Base-by-base conservation (phyloP, 2,329 filamentous ascomycete species). In the Rhinocladiella similis region DNA sequence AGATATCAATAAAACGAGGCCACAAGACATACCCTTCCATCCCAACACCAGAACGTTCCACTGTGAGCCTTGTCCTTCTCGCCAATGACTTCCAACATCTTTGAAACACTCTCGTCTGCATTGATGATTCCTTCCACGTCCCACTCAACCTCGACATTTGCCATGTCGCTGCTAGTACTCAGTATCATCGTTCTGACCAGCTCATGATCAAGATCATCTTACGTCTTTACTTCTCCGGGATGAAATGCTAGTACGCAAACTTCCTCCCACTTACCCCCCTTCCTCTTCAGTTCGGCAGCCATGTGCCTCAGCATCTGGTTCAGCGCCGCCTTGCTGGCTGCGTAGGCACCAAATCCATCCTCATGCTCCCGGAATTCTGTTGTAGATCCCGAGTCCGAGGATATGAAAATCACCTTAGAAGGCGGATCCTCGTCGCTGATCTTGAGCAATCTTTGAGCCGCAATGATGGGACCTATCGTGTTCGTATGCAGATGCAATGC, bases 281-380 rank as follows among this genome's bases (percentile, higher is more conserved):
- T 78, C 38, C 80, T 69, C 64, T 78, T 76, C 48, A 83, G 62
- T 60, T 84, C 81, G 1, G 78, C 79, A 4, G 80, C 80, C 73
- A 84, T 77, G 62, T 84, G 81, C 53, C 80, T 65, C 2, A 83
- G 68, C 53, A 77, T 77, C 69, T 83, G 80, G 60, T 84, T 84
- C 52, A 85, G 63, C 0, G 82, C 82, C 1, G 80, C 77, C 66
- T 84, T 84, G 3, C 77, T 81, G 0, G 81, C 80, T 4, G 76
- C 76, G 64, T 84, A 84, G 10, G 81, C 82, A 1, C 78, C 81
- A 57, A 84, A 84, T 60, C 80, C 81, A 63, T 84, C 81, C 66
- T 84, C 80, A 64, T 78, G 76, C n/a, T 77, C 75, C 12, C 76
- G 75, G 55, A 84, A 83, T 5, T 71, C 67, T 7, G 72, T 68